Evolutionary conservation across 495 filamentous ascomycete genomes (phyloP), one percentile per base, ranked within the genome.

Genomic region (Bryoglossum gracile): DNA sequence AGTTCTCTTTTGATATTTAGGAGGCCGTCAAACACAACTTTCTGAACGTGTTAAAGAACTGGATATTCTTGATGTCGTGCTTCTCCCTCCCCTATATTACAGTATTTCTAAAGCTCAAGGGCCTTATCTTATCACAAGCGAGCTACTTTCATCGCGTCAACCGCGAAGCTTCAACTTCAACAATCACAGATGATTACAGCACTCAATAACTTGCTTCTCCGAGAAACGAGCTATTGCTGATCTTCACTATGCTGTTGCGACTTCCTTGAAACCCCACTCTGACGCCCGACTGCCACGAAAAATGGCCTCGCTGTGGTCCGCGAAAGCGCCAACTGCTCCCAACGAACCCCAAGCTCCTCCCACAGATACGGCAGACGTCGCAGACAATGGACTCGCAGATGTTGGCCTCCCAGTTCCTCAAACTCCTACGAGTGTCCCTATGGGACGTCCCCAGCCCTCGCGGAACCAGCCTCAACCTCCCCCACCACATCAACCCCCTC

Each of bases 381-480:
- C 58, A 50, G 55, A 61, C 23, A 61, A 55, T 16, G 55, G 55
- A 6, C 45, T 61, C 10, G 55, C 52, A 46, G 58, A 58, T 52
- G 41, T 61, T 39, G 58, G 58, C 10, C 54, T 50, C 1, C 58
- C 51, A 44, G 18, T 46, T 37, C 55, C 55, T 30, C 21, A 46
- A 17, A 35, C 48, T 38, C 55, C 21, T 11, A 19, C 42, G 5
- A 38, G 43, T 23, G 37, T 48, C 18, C 36, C 60, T 8, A 50
- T 57, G 34, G 44, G 49, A 26, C 72, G 79, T 35, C 80, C 79
- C n/a, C 69, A 70, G 24, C 60, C 82, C 16, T 68, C 68, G 48
- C 72, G 82, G 43, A 80, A 83, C 43, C 69, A 71, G 42, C 81
- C 79, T 11, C 74, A 74, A 32, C 75, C 79, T 11, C 62, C 74